These are phyloP conservation scores for Poa pratensis DNA, from an alignment of 176 grass and related monocot species.

Conservation along the genomic window DNA sequence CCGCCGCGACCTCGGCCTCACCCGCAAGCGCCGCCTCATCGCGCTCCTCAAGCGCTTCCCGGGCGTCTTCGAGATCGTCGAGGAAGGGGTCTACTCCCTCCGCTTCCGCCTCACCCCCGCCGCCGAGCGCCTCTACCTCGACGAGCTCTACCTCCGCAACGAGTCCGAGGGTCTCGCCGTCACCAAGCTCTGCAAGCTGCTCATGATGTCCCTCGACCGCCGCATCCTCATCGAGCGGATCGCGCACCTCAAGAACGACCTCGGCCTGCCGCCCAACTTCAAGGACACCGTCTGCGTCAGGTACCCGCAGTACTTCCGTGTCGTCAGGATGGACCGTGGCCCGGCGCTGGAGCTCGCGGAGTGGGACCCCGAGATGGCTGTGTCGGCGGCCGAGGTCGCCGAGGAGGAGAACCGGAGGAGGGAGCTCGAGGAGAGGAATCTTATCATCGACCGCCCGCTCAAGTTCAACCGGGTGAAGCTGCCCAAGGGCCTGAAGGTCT, in stretches of 20 bases:
- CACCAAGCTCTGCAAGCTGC: slow-evolving; percentile 84
- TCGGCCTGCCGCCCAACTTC: slow-evolving; percentile 83
- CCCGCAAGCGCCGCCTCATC: slow-evolving; percentile 91
- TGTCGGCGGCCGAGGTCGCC: slow-evolving; percentile 74
- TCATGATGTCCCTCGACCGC: slow-evolving; percentile 84
- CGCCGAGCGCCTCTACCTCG: slow-evolving; percentile 89
- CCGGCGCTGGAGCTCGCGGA: slow-evolving; percentile 87
- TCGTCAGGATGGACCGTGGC: slow-evolving; percentile 78
- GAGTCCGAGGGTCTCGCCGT: slow-evolving; percentile 77
- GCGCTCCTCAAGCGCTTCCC: slow-evolving; percentile 85
- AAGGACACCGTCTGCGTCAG: slow-evolving; percentile 73
- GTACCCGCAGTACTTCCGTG: slow-evolving; percentile 86
- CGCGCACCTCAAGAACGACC: slow-evolving; percentile 82
- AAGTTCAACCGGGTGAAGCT: slow-evolving; percentile 83
- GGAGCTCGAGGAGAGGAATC: slow-evolving; percentile 71
- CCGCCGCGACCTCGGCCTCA: slow-evolving; percentile 87
- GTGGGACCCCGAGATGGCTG: slow-evolving; percentile 80
- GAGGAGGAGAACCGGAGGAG: slow-evolving; percentile 74
- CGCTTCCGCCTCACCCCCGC: slow-evolving; percentile 72
- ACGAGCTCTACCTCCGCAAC: slow-evolving; percentile 75
- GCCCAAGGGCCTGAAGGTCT: slow-evolving; percentile 74
- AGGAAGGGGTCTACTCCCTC: slow-evolving; percentile 94
- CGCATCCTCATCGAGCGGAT: slow-evolving; percentile 86
- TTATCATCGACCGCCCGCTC: slow-evolving; percentile 84
- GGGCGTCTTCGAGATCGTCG: slow-evolving; percentile 79